Percentiles rank a stretch among this genome's conserved stretches.
phyloP scores from a whole-genome alignment of 202 grass and related monocot species.

The Hordeum pubiflorum region DNA sequence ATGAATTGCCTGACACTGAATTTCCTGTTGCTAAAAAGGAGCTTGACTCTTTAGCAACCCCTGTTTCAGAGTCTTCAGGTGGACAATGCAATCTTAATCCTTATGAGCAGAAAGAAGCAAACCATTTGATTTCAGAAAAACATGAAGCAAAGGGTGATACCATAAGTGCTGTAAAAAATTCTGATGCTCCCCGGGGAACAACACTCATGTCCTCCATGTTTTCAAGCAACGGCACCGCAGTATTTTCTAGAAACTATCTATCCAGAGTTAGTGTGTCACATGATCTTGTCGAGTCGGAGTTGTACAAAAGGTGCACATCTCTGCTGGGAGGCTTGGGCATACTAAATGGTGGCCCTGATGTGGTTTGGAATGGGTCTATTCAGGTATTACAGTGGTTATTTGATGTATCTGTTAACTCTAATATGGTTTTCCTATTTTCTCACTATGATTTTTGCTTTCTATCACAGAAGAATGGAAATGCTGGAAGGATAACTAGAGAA shows the following conservation, averaged over 20 bases:
- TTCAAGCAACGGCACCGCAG: constrained; percentile 29
- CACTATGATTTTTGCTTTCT: background rate
- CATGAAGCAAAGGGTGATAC: constrained; percentile 32
- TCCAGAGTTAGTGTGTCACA: constrained; percentile 53
- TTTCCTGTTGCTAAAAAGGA: constrained; percentile 52
- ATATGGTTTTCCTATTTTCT: constrained; percentile 26
- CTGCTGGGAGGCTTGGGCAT: constrained; percentile 42
- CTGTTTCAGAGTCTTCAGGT: constrained; percentile 30
- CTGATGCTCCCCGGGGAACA: constrained; percentile 23
- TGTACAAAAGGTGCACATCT: constrained; percentile 55
- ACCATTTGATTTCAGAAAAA: constrained; percentile 39
- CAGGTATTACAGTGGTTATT: constrained; percentile 39
- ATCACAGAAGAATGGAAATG: constrained; percentile 30
- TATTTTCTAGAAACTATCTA: constrained; percentile 57
- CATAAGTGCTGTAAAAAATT: constrained; percentile 4
- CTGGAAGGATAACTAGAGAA: constrained; percentile 33
- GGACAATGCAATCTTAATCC: constrained; percentile 26
- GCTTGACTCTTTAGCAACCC: constrained; percentile 18
- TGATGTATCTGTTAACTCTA: background rate
- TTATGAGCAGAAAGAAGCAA: constrained; percentile 37
- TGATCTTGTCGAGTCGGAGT: constrained; percentile 59
- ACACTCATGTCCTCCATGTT: constrained; percentile 18
- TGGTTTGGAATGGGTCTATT: constrained; percentile 18
- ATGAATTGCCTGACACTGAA: constrained; percentile 39
- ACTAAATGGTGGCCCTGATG: constrained; percentile 6